A percentile compares a stretch with the other conserved stretches of the same genome.
Conservation (phyloP, 768 basidiomycete genomes). For the Panaeolus papilionaceus region DNA sequence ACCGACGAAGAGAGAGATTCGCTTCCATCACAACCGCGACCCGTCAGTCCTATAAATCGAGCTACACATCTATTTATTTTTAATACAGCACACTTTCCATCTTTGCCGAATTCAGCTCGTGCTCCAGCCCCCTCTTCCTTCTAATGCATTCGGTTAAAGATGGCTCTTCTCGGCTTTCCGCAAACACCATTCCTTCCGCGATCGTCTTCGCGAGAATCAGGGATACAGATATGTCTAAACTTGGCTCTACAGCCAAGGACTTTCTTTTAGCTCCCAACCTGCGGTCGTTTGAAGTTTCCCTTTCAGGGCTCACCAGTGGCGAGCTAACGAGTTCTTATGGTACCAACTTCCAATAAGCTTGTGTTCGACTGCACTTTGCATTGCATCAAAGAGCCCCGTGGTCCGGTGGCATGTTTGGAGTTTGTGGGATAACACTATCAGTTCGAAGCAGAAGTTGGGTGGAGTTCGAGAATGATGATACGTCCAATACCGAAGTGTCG, state of each 20-base stretch:
- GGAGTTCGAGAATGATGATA: not conserved
- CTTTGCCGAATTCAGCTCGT: not conserved
- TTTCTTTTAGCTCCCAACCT: not conserved
- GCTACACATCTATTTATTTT: conserved; percentile 10
- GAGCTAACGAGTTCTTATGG: not conserved
- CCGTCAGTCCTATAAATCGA: conserved; percentile 5
- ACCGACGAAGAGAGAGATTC: not conserved
- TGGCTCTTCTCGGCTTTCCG: conserved; percentile 10
- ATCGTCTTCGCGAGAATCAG: conserved; percentile 13
- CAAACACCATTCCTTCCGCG: conserved; percentile 7
- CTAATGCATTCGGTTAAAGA: not conserved
- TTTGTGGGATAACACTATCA: not conserved
- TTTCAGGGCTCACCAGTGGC: not conserved
- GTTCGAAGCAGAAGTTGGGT: not conserved
- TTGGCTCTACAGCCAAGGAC: not conserved
- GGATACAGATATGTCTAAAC: not conserved
- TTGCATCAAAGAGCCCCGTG: not conserved
- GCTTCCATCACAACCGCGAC: conserved; percentile 5
- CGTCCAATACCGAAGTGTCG: not conserved
- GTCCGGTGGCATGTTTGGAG: not conserved
- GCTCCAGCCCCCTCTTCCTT: not conserved
- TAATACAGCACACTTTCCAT: not conserved
- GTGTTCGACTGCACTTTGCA: not conserved
- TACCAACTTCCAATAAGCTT: not conserved
- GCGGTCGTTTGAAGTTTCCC: not conserved